Evolutionary conservation across 2,329 filamentous ascomycete genomes (phyloP).

Genomic region (Ophiostoma piceae): DNA sequence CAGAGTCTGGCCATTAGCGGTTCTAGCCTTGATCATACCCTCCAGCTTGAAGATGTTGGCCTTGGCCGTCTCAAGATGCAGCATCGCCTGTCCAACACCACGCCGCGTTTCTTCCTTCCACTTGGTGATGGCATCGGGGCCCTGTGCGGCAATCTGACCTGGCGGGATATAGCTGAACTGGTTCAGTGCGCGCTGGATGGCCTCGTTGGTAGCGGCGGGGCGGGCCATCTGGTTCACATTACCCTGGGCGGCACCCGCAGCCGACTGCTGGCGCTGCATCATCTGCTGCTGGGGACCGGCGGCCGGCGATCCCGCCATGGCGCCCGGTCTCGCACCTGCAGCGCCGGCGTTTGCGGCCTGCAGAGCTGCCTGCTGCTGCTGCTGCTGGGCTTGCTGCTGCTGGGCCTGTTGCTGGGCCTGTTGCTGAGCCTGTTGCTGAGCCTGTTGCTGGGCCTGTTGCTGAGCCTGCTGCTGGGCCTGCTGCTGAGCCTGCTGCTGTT

Average conservation of each 20-base stretch:
- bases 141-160: conserved; percentile 40
- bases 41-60: conserved; percentile 42
- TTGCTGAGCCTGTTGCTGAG: conserved; percentile 21
- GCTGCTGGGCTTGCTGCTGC: conserved; percentile 25
- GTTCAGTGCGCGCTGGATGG: conserved; percentile 45
- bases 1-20: conserved; percentile 41
- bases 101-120: conserved; percentile 47
- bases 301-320: conserved; percentile 25
- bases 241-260: background rate
- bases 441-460: conserved; percentile 19
- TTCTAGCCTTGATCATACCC: conserved; percentile 39
- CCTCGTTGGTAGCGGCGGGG: conserved; percentile 28
- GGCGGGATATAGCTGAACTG: conserved; percentile 46
- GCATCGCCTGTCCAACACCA: conserved; percentile 45
- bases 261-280: conserved; percentile 15
- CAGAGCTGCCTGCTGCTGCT: conserved; percentile 22
- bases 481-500: conserved; percentile 19
- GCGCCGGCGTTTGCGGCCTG: conserved; percentile 15
- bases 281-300: conserved; percentile 25
- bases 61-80: conserved; percentile 46
- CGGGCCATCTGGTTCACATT: background rate
- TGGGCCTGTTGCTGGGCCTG: conserved; percentile 20
- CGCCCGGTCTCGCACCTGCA: background rate
- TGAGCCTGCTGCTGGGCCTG: conserved; percentile 24
- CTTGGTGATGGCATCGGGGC: conserved; percentile 41